Evolutionary conservation across 2,329 filamentous ascomycete genomes (phyloP), one percentile per base, ranked within the genome.

Genomic region (Biscogniauxia sp.): DNA sequence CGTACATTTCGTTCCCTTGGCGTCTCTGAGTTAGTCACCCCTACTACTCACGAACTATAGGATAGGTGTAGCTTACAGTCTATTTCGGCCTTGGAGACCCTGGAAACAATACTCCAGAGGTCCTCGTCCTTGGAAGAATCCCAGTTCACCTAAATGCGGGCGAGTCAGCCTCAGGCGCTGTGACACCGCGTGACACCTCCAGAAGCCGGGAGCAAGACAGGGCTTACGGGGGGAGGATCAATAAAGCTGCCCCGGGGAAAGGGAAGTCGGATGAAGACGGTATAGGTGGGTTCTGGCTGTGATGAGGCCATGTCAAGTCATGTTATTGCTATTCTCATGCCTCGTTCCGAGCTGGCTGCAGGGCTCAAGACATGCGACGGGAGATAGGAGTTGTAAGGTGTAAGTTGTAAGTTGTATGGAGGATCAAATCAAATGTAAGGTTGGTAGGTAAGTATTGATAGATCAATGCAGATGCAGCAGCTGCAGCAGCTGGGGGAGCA

Each of bases 31-130:
- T 57, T 57, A 53, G 56, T 20, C 15, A 50, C 37, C 8, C 19
- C 19, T 56, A 49, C 56, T 53, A n/a, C 25, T 61, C 51, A 54
- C 13, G 50, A 49, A 52, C 54, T 28, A 51, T 20, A 37, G 32
- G 61, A 53, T 71, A 58, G 11, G 19, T 55, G 49, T 5, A 45
- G 70, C 81, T 74, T 80, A 96, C 94, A 99, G 74, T 98, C 88
- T 71, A 97, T 88, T 71, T 96, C 90, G 60, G 88, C 90, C 72
- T 92, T 92, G 1, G 91, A 87, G 32, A 89, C 87, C 63, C 88
- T 88, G 0, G 93, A 96, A 5, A 98, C 84, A 56, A 97, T 87
- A 74, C 91, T 91, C 95, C 95, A 99, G 17, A 99, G 78, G 9
- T 87, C 87, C 61, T 92, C 90, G 72, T 98, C 95, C 75, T 97